phyloP scores from a whole-genome alignment of 345 rosid genomes.

The Aquilaria yunnanensis region DNA sequence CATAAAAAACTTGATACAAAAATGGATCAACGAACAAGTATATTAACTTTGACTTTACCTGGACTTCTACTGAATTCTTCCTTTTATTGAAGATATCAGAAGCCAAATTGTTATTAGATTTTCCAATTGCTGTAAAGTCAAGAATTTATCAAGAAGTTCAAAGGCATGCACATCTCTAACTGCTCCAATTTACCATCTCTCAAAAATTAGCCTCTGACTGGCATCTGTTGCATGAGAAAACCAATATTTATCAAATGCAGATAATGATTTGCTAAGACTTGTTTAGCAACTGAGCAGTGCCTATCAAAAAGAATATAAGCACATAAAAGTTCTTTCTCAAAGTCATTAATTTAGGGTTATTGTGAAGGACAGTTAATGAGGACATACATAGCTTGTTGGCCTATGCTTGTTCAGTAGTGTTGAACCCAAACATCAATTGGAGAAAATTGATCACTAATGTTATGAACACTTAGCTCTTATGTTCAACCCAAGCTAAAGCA shows the following conservation, averaged over 20 bases:
- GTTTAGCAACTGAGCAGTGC: no score
- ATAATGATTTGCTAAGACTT: no score
- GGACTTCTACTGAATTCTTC: constrained; percentile 7
- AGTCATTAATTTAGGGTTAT: background rate
- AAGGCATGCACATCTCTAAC: constrained; percentile 27
- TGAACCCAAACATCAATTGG: no score
- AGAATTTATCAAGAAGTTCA: constrained; percentile 21
- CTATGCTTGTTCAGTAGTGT: no score
- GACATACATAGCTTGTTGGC: no score
- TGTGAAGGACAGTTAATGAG: no score
- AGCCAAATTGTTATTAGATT: constrained; percentile 1
- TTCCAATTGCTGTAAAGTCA: constrained; percentile 18
- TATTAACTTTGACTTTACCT: constrained; percentile 11
- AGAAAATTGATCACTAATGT: no score
- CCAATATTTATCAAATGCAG: no score
- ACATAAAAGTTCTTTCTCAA: background rate
- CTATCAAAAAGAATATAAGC: background rate
- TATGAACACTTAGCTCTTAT: no score
- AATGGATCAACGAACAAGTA: background rate
- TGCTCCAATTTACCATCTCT: constrained; percentile 22
- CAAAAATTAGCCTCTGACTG: constrained; percentile 18
- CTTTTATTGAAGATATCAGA: constrained; percentile 1
- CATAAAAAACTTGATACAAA: background rate
- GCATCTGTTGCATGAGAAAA: constrained; percentile 23
- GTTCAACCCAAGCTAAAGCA: no score